Base-by-base conservation (phyloP, 768 basidiomycete genomes). In the Sporobolomyces roseus region DNA sequence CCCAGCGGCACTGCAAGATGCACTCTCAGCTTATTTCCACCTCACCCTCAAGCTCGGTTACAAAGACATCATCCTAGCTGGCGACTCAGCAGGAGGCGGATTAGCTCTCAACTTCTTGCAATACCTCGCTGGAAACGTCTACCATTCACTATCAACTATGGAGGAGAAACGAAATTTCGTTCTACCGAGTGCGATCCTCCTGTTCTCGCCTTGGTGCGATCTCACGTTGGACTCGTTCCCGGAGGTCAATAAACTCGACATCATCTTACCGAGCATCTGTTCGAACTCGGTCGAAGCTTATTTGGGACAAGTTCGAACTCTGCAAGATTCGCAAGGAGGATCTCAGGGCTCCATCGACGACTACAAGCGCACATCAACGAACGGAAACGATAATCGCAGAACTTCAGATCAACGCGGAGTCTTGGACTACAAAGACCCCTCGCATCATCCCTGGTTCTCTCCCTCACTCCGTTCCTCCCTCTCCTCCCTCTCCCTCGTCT, bases 151-250 rank as follows among this genome's bases (percentile, higher is more conserved):
- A 14, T 32, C 43, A 27, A 33, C 58, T 3, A 23, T 2, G 4
- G 19, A 35, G 32, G 38, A 41, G 38, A 17, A 41, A 41, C 29
- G 49, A 27, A 54, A 33, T 6, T 41, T 68, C 27, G 46, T 65
- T 8, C 63, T 75, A 14, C 72, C 74, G 17, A 27, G 29, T 0
- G 65, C 41, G 0, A 8, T 67, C 12, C 45, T 70, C 30, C 64
- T 71, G 30, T 49, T 56, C 55, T 71, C 69, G 13, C 74, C 74
- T 9, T 75, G 74, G 74, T 52, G 48, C 36, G 74, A 75, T 49
- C 36, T 73, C 16, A 67, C 74, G 9, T 61, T 73, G 8, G 45
- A 46, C 14, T 33, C 45, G 10, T 41, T 56, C n/a, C 25, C 50
- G 12, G 13, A n/a, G 19, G 61, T 56, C 3, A 49, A 54, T 25